Base-by-base conservation (phyloP, 2,329 filamentous ascomycete species). In the Penicillium sp. region DNA sequence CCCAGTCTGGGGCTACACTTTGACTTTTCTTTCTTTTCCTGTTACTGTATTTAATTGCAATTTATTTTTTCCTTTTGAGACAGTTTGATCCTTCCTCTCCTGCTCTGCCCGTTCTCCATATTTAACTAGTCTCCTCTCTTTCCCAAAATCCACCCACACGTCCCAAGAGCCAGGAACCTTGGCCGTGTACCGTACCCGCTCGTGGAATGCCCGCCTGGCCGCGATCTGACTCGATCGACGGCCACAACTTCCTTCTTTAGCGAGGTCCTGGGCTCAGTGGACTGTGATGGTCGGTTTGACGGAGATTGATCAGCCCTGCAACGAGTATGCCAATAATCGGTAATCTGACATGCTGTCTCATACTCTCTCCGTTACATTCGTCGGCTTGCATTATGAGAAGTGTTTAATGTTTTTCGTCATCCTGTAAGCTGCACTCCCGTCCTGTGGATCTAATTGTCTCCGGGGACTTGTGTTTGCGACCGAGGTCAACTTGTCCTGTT, bases 101-200 rank as follows among this genome's bases (percentile, higher is more conserved):
- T 28, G 7, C 31, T 31, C 8, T 8, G 31, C 31, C 31, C 31
- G 31, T 31, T 10, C 31, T 31, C 31, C 31, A 31, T 31, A 31
- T 8, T 45, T 14, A 25, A 20, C 15, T 28, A 45, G 22, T 25
- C 42, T 28, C 42, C 14, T 39, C 45, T 6, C 15, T 12, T 35
- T 43, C 31, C 17, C 54, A 47, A 53, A 31, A 49, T 31, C 28
- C 4, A 31, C 4, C 28, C 28, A 31, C 43, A 43, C 25, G 41
- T 52, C 57, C 57, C 59, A 63, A 63, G 53, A 60, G 49, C 54
- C 63, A 63, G 61, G 63, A 63, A 62, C 59, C 59, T 64, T 63
- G 60, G 60, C 60, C 42, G 45, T 54, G 57, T 59, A 5, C 25
- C 25, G 6, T 28, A 60, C 56, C 61, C 62, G 55, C 57, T 60